Evolutionary conservation across 2,329 filamentous ascomycete genomes (phyloP).

Genomic region (Graphilbum fragrans): DNA sequence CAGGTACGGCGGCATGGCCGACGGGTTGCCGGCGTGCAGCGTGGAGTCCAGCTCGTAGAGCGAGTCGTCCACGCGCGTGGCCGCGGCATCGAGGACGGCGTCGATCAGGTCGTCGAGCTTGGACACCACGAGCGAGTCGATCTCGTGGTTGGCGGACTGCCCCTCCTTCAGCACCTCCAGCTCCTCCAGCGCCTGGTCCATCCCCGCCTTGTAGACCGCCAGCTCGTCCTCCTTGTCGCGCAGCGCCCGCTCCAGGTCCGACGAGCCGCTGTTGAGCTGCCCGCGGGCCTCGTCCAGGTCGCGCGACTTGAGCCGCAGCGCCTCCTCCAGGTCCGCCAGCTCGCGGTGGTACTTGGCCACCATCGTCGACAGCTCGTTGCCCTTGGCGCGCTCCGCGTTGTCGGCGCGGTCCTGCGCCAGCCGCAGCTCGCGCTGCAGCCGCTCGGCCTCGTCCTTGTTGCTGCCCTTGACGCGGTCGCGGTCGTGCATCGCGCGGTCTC

Average conservation of each 20-base stretch:
- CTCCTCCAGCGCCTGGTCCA: constrained; percentile 92
- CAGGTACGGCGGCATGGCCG: constrained; percentile 87
- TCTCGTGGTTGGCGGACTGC: constrained; percentile 70
- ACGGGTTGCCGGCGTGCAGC: constrained; percentile 98
- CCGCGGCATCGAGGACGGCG: constrained; percentile 84
- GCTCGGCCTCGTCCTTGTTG: constrained; percentile 89
- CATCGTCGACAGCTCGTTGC: constrained; percentile 89
- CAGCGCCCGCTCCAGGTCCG: constrained; percentile 73
- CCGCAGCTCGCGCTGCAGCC: constrained; percentile 83
- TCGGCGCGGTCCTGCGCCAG: constrained; percentile 87
- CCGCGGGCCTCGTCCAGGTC: constrained; percentile 73
- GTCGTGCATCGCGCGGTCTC: constrained; percentile 86
- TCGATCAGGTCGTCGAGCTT: constrained; percentile 98
- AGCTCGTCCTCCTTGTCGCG: constrained; percentile 96
- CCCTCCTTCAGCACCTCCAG: constrained; percentile 75
- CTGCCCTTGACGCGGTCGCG: constrained; percentile 77
- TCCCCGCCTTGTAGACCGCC: constrained; percentile 93
- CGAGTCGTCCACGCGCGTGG: constrained; percentile 89
- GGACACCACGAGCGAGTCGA: constrained; percentile 76
- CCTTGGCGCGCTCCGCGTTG: constrained; percentile 84
- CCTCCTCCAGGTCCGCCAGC: constrained; percentile 92
- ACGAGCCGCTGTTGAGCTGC: constrained; percentile 67
- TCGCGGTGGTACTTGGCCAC: constrained; percentile 93
- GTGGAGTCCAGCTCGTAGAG: constrained; percentile 94
- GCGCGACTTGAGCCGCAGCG: constrained; percentile 75